A percentile compares a stretch with the other conserved stretches of the same genome.
Conservation (phyloP, 2,329 filamentous ascomycete species). For the Cladophialophora carrionii region DNA sequence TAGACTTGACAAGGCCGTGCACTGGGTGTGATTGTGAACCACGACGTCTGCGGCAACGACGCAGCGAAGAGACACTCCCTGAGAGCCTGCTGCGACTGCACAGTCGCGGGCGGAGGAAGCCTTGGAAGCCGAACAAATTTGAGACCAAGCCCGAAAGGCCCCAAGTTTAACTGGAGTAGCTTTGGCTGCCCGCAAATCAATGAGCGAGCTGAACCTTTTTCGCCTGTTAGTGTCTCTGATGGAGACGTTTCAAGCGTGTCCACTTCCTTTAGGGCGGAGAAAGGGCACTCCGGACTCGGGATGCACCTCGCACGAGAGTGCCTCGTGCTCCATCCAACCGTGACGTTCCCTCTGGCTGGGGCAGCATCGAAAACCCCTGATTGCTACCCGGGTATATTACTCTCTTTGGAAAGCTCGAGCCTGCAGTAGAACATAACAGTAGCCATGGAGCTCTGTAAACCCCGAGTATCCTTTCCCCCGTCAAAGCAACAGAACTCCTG, state of each 20-base stretch:
- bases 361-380: neutral
- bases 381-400: neutral
- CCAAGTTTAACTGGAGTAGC: neutral
- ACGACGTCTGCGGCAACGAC: neutral
- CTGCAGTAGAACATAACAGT: neutral
- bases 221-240: slow-evolving; percentile 1
- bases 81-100: neutral
- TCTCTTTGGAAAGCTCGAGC: neutral
- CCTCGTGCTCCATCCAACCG: too few relatives aligned
- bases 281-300: neutral
- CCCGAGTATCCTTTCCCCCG: neutral
- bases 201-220: neutral
- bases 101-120: neutral
- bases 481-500: neutral
- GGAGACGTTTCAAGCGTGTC: neutral
- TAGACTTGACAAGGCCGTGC: neutral
- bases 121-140: neutral
- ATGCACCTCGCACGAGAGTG: too few relatives aligned
- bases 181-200: slow-evolving; percentile 3
- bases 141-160: neutral
- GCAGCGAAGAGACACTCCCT: neutral
- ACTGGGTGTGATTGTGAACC: neutral
- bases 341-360: neutral
- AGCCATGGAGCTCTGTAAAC: neutral
- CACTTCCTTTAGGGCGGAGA: neutral